phyloP scores from a whole-genome alignment of 192 early-diverging fungal species.

The Dissophora globulifera region DNA sequence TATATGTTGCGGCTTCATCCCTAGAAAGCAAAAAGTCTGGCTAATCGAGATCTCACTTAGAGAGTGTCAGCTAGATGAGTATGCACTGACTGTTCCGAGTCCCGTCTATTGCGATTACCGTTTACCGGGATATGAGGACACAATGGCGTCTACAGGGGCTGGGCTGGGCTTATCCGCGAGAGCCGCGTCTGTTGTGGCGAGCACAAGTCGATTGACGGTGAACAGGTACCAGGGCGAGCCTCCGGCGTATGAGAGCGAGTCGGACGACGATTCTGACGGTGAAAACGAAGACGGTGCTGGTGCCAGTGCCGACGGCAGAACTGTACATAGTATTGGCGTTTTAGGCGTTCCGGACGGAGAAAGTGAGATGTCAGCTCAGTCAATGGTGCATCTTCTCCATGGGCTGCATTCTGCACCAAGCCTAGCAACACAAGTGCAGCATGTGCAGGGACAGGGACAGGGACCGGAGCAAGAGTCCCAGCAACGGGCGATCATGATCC shows the following conservation, averaged over 20 bases:
- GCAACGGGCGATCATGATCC: no score
- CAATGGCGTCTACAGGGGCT: neutral
- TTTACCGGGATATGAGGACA: constrained; percentile 34
- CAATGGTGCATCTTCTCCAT: no score
- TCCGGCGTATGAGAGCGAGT: constrained; percentile 28
- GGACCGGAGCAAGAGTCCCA: no score
- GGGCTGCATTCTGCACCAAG: no score
- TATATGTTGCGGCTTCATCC: neutral
- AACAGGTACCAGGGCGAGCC: constrained; percentile 14
- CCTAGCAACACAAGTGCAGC: no score
- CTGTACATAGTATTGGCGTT: constrained; percentile 15
- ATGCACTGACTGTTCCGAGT: constrained; percentile 31
- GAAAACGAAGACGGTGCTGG: constrained; percentile 20
- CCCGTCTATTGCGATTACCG: constrained; percentile 48
- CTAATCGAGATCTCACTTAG: constrained; percentile 41
- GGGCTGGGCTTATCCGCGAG: neutral
- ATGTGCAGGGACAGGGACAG: no score
- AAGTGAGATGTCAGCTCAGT: no score
- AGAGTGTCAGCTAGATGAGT: constrained; percentile 43
- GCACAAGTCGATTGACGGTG: constrained; percentile 14
- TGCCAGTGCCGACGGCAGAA: constrained; percentile 1
- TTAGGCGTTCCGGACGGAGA: no score
- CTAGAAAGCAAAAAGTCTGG: constrained; percentile 27
- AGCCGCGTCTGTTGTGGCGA: neutral
- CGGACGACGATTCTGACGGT: constrained; percentile 7